Evolutionary conservation across 116 monocot species (phyloP), one percentile per base, ranked within the genome.

Genomic region (Phalaenopsis hybrid): DNA sequence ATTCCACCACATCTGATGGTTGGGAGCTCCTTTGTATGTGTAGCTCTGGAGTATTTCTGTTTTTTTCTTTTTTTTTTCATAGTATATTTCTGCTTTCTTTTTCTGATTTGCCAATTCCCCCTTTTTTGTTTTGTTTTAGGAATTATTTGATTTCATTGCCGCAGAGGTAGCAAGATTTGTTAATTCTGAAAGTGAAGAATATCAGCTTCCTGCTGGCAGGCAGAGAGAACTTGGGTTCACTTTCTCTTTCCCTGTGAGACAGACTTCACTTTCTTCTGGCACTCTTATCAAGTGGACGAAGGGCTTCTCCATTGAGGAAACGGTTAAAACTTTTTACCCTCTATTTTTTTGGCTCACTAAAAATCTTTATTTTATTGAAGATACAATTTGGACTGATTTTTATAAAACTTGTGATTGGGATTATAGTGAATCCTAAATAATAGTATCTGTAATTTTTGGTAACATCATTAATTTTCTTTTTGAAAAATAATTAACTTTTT

Each of bases 261-360:
- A 90, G 74, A 79, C 86, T 72, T 93, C 91, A 7, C 90, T 93
- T 78, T 69, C 88, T 43, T 91, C 93, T 33, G 93, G 93, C 52
- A 91, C 84, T 81, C 93, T 93, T 80, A 93, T 93, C 46, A 88
- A 86, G 48, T 93, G 93, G 93, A 93, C 93, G 46, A 93, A 93
- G 59, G 93, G 91, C 34, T 93, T 93, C 80, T 78, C 69, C 51
- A 89, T 93, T 77, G 85, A 91, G 12, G 88, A 85, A 63, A 79
- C 88, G 79, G 93, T 93, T 80, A 86, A 55, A 81, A 34, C 44
- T 34, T 65, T 3, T 44, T 43, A 81, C 46, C 44, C 51, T 23
- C 51, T 70, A 41, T 75, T 15, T 74, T 23, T 69, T 25, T 69
- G 6, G 6, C 9, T 43, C 43, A 20, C 3, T 20, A 12, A 21